A percentile compares a stretch with the other conserved stretches of the same genome.
Conservation (phyloP, 345 rosid genomes). For the Triadica sebifera region DNA sequence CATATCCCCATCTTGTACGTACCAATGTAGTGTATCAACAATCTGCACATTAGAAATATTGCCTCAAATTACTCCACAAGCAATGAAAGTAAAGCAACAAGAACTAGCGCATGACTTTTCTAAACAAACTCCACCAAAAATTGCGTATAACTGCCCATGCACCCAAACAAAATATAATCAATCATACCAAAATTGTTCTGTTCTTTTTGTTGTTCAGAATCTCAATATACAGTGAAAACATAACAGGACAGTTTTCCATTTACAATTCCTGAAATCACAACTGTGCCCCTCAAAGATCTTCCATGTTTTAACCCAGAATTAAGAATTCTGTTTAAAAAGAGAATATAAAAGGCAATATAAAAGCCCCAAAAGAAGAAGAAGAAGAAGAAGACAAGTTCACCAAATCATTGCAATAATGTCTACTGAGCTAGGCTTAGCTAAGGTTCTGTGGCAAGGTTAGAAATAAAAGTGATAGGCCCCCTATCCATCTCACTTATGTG, state of each 20-base stretch:
- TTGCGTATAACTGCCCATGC: not conserved
- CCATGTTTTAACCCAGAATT: not conserved
- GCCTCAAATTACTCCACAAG: not conserved
- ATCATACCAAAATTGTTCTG: not conserved
- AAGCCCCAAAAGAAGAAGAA: not conserved
- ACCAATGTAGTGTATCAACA: conserved; percentile 80
- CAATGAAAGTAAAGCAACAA: not conserved
- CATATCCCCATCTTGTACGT: conserved; percentile 78
- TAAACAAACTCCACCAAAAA: not conserved
- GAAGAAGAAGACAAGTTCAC: too few species aligned
- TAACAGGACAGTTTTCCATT: not conserved
- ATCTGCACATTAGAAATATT: conserved; percentile 59
- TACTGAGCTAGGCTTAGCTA: not conserved
- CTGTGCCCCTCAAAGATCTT: not conserved
- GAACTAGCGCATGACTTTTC: not conserved
- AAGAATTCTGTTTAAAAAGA: not conserved
- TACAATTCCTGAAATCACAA: not conserved
- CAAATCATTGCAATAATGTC: not conserved
- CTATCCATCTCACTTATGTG: too few species aligned
- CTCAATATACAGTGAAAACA: not conserved
- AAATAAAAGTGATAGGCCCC: not conserved
- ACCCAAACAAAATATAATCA: not conserved
- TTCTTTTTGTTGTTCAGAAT: not conserved
- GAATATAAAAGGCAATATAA: not conserved
- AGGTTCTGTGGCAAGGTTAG: not conserved